Percentiles rank a stretch among this genome's conserved stretches.
phyloP scores from a whole-genome alignment of 108 stramenopile genomes.

The Ochromonas danica region DNA sequence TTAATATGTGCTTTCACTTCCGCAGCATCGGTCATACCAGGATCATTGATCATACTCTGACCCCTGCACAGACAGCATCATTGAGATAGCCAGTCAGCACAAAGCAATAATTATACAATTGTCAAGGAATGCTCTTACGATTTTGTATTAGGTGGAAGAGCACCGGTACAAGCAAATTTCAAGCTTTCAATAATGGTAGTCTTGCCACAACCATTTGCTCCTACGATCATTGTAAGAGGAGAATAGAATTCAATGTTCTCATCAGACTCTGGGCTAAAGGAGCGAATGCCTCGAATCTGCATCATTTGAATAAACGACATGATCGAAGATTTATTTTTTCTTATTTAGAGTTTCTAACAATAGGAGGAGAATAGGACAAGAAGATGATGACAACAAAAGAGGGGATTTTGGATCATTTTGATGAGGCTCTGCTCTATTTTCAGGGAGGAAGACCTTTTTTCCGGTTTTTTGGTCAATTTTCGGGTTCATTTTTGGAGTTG shows the following conservation, averaged over 20 bases:
- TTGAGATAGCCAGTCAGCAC: conserved; percentile 51
- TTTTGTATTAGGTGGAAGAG: conserved; percentile 83
- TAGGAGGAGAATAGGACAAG: too few species aligned
- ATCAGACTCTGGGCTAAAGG: conserved; percentile 90
- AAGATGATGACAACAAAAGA: too few species aligned
- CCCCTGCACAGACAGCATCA: not conserved
- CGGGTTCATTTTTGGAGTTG: too few species aligned
- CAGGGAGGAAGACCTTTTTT: too few species aligned
- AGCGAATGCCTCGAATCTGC: conserved; percentile 88
- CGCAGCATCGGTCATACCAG: conserved; percentile 36
- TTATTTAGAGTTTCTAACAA: too few species aligned
- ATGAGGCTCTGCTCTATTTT: too few species aligned
- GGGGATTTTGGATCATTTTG: too few species aligned
- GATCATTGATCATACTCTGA: not conserved
- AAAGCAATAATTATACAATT: not conserved
- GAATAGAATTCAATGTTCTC: conserved; percentile 89
- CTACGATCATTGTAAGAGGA: conserved; percentile 98
- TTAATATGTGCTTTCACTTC: conserved; percentile 64
- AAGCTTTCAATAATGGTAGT: conserved; percentile 98
- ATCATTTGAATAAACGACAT: conserved; percentile 94
- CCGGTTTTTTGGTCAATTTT: too few species aligned
- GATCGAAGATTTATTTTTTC: not conserved
- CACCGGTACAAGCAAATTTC: conserved; percentile 91
- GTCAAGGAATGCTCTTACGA: conserved; percentile 67
- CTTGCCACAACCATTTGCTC: conserved; percentile 78